These are phyloP conservation scores for Dryas integrifolia DNA, from an alignment of 331 rosid species.

Conservation along the genomic window DNA sequence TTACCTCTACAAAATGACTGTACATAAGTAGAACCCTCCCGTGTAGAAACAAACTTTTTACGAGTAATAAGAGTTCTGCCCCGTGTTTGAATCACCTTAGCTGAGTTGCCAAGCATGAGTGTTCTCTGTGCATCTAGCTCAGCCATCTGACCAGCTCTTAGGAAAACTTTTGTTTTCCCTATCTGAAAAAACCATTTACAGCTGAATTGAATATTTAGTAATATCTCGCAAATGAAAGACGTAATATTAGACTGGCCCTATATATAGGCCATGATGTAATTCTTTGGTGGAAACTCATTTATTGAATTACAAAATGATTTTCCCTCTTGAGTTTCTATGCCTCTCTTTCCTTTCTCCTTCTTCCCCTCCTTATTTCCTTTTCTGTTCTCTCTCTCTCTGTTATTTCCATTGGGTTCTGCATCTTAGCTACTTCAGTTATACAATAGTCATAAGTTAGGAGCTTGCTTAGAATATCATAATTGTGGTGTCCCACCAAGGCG, in stretches of 20 bases:
- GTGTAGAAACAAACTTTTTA: conserved; percentile 38
- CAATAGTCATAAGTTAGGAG: conserved; percentile 9
- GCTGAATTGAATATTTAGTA: conserved; percentile 23
- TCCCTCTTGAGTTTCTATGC: not conserved
- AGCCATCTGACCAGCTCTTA: conserved; percentile 90
- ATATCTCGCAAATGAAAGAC: conserved; percentile 17
- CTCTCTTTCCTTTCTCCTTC: not conserved
- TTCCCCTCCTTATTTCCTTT: not conserved
- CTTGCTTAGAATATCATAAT: conserved; percentile 1
- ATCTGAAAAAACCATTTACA: conserved; percentile 48
- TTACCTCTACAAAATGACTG: conserved; percentile 82
- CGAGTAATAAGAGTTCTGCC: conserved; percentile 37
- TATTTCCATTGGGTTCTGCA: conserved; percentile 1
- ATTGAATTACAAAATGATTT: not conserved
- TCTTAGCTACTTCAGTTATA: conserved; percentile 8
- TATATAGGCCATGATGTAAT: not conserved
- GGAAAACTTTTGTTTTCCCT: conserved; percentile 70
- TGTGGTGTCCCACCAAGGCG: not conserved
- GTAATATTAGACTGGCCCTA: not conserved
- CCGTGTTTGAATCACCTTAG: conserved; percentile 56
- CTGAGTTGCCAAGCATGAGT: conserved; percentile 42
- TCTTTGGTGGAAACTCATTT: not conserved
- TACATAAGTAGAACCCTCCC: conserved; percentile 46
- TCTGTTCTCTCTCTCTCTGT: not conserved
- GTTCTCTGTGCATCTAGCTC: conserved; percentile 72